These are phyloP conservation scores for Dictyostelium intermedium DNA, from an alignment of 78 protist genomes.

Conservation along the genomic window DNA sequence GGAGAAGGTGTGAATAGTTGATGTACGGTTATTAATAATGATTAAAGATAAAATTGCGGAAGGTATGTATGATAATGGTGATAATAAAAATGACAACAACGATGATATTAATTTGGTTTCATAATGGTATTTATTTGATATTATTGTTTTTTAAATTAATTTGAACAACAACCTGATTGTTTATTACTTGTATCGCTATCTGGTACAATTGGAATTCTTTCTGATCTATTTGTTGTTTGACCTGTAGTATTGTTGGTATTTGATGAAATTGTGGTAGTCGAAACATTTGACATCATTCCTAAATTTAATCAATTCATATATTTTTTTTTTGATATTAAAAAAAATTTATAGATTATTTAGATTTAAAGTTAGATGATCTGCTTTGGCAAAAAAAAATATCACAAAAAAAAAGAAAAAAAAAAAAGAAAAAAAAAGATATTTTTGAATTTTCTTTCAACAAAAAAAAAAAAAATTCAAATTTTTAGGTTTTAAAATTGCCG, in stretches of 20 bases:
- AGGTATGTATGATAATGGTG: neutral
- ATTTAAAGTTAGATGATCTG: neutral
- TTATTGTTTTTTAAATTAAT: neutral
- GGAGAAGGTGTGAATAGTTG: neutral
- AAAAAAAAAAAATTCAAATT: neutral
- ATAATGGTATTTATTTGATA: neutral
- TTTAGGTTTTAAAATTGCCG: neutral
- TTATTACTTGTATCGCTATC: neutral
- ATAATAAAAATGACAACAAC: neutral
- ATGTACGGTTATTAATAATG: neutral
- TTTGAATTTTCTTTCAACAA: neutral
- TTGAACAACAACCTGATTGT: neutral
- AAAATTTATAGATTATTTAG: neutral
- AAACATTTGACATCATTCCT: conserved; percentile 53
- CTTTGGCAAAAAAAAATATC: neutral
- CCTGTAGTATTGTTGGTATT: neutral
- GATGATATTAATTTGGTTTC: neutral
- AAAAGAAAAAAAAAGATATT: neutral
- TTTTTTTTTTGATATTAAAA: too few relatives aligned
- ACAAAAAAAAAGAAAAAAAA: neutral
- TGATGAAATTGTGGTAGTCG: neutral
- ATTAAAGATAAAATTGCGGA: neutral
- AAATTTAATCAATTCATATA: neutral
- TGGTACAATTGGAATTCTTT: conserved; percentile 71
- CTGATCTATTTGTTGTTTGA: conserved; percentile 33